A percentile compares a stretch with the other conserved stretches of the same genome.
Conservation (phyloP, 2,329 filamentous ascomycete genomes). For the Didymella glomerata region DNA sequence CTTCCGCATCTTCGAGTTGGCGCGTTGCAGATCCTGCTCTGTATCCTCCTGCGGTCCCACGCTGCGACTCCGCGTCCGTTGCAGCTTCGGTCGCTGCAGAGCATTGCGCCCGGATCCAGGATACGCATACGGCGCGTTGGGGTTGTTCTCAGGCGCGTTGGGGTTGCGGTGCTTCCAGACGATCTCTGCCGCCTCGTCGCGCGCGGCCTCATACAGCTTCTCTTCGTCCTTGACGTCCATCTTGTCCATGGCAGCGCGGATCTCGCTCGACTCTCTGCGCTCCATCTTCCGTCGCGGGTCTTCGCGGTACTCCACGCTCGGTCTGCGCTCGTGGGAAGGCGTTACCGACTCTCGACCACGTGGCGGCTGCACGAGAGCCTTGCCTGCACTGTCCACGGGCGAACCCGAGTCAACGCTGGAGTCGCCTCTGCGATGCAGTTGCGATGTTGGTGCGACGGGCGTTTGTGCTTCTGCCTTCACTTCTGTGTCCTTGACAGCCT, state of each 20-base stretch:
- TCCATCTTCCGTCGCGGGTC: conserved; percentile 78
- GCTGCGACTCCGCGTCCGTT: conserved; percentile 67
- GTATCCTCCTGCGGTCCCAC: conserved; percentile 43
- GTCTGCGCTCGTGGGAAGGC: conserved; percentile 57
- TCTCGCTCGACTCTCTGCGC: conserved; percentile 56
- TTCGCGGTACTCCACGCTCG: conserved; percentile 65
- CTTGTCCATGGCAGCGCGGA: conserved; percentile 77
- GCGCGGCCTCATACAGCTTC: conserved; percentile 73
- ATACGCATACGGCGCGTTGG: conserved; percentile 62
- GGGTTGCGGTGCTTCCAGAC: conserved; percentile 80
- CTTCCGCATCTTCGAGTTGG: conserved; percentile 46
- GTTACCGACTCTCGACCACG: conserved; percentile 51
- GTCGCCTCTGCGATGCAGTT: conserved; percentile 42
- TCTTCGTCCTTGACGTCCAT: conserved; percentile 72
- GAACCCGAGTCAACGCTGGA: conserved; percentile 43
- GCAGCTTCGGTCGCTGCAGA: conserved; percentile 71
- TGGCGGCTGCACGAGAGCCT: conserved; percentile 48
- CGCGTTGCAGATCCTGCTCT: conserved; percentile 43
- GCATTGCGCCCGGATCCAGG: conserved; percentile 52
- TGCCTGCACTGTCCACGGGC: conserved; percentile 36
- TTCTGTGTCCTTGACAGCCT: conserved; percentile 38
- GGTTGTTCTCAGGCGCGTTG: conserved; percentile 68
- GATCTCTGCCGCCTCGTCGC: conserved; percentile 79
- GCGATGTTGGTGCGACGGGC: conserved; percentile 32
- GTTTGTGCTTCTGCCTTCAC: conserved; percentile 32